Conservation (phyloP, 1,139 yeast genomes). For the Nakaseomyces kungkrabaensis region DNA sequence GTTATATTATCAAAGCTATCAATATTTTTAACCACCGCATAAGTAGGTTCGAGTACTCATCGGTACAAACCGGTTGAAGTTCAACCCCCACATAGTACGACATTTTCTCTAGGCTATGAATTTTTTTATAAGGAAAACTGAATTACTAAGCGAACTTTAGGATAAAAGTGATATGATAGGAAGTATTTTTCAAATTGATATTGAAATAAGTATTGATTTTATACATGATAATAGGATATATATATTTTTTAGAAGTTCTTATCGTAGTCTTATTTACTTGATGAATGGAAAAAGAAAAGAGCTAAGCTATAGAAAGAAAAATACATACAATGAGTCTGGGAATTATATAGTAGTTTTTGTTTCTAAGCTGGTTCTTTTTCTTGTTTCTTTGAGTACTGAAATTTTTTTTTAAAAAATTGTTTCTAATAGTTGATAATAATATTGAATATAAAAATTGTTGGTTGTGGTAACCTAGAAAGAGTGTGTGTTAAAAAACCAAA, state of each 20-base stretch:
- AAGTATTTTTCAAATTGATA: no score
- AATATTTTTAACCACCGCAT: no score
- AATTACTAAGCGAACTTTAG: background rate
- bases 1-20: no score
- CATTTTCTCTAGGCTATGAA: background rate
- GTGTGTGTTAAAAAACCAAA: background rate
- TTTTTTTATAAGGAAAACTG: background rate
- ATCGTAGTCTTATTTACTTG: background rate
- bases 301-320: background rate
- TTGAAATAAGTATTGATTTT: no score
- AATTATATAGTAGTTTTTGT: no score
- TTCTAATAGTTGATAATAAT: background rate
- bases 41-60: background rate
- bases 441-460: background rate
- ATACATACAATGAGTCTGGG: background rate
- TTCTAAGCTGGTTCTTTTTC: no score
- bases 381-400: no score
- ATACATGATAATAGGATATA: no score
- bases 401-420: background rate
- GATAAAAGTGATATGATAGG: background rate
- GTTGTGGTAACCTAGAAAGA: background rate
- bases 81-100: background rate
- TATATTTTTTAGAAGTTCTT: background rate
- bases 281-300: background rate
- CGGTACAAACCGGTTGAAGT: background rate